Evolutionary conservation across 805 yeast genomes (phyloP).

Genomic region (Candida easanensis): DNA sequence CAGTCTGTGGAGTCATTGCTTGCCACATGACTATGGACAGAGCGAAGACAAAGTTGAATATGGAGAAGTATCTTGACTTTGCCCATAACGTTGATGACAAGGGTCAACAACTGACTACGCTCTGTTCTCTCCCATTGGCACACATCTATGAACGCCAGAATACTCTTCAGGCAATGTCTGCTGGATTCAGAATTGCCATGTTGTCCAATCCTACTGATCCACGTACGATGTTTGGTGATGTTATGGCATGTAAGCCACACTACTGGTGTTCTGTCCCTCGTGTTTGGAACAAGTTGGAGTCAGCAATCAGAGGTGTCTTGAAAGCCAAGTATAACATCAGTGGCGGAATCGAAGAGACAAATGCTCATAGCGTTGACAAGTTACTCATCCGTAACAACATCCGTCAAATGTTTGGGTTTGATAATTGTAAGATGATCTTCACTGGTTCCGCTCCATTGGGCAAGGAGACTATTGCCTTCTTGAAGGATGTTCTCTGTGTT

Average conservation of each 20-base stretch:
- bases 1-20: conserved; percentile 45
- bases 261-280: conserved; percentile 58
- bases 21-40: conserved; percentile 29
- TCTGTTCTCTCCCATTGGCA: conserved; percentile 52
- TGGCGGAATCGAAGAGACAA: conserved; percentile 4
- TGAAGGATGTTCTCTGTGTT: conserved; percentile 52
- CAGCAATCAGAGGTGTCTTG: conserved; percentile 41
- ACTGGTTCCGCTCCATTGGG: conserved; percentile 73
- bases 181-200: conserved; percentile 37
- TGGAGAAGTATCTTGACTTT: conserved; percentile 10
- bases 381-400: conserved; percentile 32
- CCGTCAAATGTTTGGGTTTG: conserved; percentile 43
- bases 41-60: conserved; percentile 18
- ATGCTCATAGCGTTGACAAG: conserved; percentile 6
- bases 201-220: conserved; percentile 45
- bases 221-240: conserved; percentile 53
- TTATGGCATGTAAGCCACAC: conserved; percentile 50
- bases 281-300: conserved; percentile 56
- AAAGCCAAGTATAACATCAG: conserved; percentile 5
- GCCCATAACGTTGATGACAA: conserved; percentile 20
- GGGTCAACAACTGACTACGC: conserved; percentile 30
- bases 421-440: conserved; percentile 36
- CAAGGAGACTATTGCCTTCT: conserved; percentile 53
- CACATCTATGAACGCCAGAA: conserved; percentile 51
- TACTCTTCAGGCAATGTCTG: conserved; percentile 37